Evolutionary conservation across 768 basidiomycete species (phyloP).

Genomic region (Pleurotus eryngii): DNA sequence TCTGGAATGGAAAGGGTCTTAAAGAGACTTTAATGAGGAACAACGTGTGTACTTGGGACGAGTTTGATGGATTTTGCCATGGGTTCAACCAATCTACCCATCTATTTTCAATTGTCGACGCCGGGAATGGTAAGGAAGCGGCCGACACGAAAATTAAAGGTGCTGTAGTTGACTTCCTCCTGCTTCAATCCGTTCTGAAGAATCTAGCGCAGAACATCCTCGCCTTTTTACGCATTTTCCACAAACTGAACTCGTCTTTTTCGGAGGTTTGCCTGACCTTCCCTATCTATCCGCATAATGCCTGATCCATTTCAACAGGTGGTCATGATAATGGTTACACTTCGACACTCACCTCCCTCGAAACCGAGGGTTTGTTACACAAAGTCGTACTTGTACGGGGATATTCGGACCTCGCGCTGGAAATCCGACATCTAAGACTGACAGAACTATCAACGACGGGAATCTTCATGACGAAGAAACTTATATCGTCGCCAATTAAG

Average conservation of each 20-base stretch:
- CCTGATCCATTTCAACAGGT: conserved; percentile 22
- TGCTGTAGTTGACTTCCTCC: conserved; percentile 15
- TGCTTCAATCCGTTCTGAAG: conserved; percentile 4
- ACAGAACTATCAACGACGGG: conserved; percentile 33
- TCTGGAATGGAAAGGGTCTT: conserved; percentile 41
- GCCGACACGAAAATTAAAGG: conserved; percentile 55
- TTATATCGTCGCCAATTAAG: conserved; percentile 12
- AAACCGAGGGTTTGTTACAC: conserved; percentile 39
- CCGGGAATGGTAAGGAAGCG: conserved; percentile 49
- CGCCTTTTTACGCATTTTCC: conserved; percentile 40
- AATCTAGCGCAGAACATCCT: conserved; percentile 30
- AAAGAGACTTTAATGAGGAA: conserved; percentile 30
- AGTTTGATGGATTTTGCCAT: conserved; percentile 42
- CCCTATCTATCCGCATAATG: neutral
- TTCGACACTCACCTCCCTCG: conserved; percentile 34
- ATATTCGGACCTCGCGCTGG: conserved; percentile 38
- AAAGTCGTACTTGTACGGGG: conserved; percentile 46
- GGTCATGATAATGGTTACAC: conserved; percentile 52
- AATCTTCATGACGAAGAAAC: conserved; percentile 40
- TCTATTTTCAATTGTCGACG: conserved; percentile 49
- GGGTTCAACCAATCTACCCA: conserved; percentile 49
- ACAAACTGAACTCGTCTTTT: conserved; percentile 44
- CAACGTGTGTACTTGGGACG: conserved; percentile 27
- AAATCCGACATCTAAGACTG: conserved; percentile 34
- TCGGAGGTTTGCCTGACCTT: conserved; percentile 36